These are phyloP conservation scores for Dryas alaskensis DNA, from an alignment of 306 rosid species.

Conservation along the genomic window DNA sequence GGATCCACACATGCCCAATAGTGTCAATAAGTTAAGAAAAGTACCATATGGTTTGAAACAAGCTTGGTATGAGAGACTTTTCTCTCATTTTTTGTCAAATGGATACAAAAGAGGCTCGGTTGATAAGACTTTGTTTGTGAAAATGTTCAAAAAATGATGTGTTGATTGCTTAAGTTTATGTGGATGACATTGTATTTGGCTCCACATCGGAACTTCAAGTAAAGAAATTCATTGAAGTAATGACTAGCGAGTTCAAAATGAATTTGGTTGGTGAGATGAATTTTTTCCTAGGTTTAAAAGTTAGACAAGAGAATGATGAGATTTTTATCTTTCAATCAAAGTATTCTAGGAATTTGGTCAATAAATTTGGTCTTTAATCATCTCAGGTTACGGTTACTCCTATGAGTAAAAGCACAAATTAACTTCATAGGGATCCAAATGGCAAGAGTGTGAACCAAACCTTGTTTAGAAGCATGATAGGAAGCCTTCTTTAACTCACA, in stretches of 20 bases:
- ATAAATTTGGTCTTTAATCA: too few relatives aligned
- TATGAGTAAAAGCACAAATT: too few relatives aligned
- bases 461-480: too few relatives aligned
- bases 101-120: not conserved
- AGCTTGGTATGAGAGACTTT: too few relatives aligned
- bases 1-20: too few relatives aligned
- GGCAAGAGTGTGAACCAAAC: not conserved
- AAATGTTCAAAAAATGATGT: not conserved
- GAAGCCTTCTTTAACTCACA: not conserved
- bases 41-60: too few relatives aligned
- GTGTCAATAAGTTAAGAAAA: too few relatives aligned
- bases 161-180: not conserved
- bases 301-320: not conserved
- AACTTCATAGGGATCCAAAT: too few relatives aligned
- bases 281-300: not conserved
- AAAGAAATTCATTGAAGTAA: not conserved
- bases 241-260: slow-evolving; percentile 5
- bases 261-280: not conserved
- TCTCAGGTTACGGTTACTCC: too few relatives aligned
- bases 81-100: not conserved
- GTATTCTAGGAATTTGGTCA: too few relatives aligned
- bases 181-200: not conserved
- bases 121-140: not conserved
- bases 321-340: not conserved
- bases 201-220: not conserved